Base-by-base conservation (phyloP, 225 moss, liverwort and hornwort genomes). In the Pseudisothecium myosuroides region DNA sequence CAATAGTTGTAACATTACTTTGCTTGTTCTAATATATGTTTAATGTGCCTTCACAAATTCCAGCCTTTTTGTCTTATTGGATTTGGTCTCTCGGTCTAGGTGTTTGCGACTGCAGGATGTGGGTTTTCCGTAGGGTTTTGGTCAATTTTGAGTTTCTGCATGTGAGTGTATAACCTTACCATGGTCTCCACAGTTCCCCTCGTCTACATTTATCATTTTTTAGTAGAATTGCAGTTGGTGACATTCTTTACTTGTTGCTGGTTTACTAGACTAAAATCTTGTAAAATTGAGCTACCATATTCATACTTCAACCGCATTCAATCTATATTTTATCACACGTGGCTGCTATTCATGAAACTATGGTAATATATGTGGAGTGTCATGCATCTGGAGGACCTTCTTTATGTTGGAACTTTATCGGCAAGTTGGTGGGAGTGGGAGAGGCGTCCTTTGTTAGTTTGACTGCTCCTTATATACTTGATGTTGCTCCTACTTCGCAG, bases 361-460 rank as follows among this genome's bases (percentile, higher is more conserved):
- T 23, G 31, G 61, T 68, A 41, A 55, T 31, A 27, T 82, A 14
- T 88, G 54, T 90, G 75, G 68, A 87, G 23, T 81, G 52, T 75
- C 81, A 49, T 36, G 81, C 82, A 54, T 54, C 17, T 78, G 41
- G 74, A 84, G 55, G 52, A 68, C 52, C 47, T 65, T 60, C 15
- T 67, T 88, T 76, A 88, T 58, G 49, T 81, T 69, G 26, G 60
- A 74, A 10, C 59, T 62, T 78, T 73, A 9, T 71, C 89, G 75
- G 59, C 90, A 96, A 94, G 93, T 91, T 98, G 94, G 98, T 98
- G 39, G 98, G 97, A 83, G 97, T 98, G 54, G 98, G 97, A 83
- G 98, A 98, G 88, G 98, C 98, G 13, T 97, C 97, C 52, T 98
- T 98, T 89, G 89, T 98, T 78, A 98, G 97, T 91, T 93, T 98